Conservation (phyloP, 2,329 filamentous ascomycete genomes). For the Penicillium capsulatum region DNA sequence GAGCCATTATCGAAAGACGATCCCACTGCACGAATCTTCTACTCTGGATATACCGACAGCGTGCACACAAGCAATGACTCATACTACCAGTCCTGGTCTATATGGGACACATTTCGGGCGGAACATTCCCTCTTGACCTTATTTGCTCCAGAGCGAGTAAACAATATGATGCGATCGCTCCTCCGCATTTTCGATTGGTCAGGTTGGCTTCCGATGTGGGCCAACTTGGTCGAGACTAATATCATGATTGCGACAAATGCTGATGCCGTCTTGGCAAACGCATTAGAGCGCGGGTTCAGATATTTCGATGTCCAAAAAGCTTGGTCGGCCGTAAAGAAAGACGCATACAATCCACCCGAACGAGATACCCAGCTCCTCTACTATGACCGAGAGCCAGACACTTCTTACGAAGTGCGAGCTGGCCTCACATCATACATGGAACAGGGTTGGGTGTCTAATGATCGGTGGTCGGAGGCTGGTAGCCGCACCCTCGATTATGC, state of each 20-base stretch:
- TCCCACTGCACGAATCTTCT: conserved; percentile 32
- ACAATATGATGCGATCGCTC: conserved; percentile 48
- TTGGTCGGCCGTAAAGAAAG: conserved; percentile 44
- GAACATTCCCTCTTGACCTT: conserved; percentile 47
- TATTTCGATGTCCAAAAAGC: conserved; percentile 44
- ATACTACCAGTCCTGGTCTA: conserved; percentile 51
- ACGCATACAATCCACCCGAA: conserved; percentile 45
- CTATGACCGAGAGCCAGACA: conserved; percentile 47
- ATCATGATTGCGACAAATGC: conserved; percentile 51
- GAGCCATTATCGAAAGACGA: conserved; percentile 35
- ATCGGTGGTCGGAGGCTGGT: conserved; percentile 46
- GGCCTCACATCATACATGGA: conserved; percentile 45
- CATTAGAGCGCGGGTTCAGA: conserved; percentile 42
- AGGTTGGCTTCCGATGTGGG: conserved; percentile 48
- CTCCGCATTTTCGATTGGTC: conserved; percentile 47
- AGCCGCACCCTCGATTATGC: conserved; percentile 49
- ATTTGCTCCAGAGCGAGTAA: conserved; percentile 46
- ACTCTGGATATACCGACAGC: conserved; percentile 48
- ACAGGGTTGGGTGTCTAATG: conserved; percentile 48
- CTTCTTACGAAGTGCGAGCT: conserved; percentile 46
- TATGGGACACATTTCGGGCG: conserved; percentile 50
- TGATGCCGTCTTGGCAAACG: conserved; percentile 48
- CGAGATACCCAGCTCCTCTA: conserved; percentile 45
- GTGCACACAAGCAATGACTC: conserved; percentile 42
- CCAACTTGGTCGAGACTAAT: conserved; percentile 49